Evolutionary conservation across 2,329 filamentous ascomycete species (phyloP).

Genomic region (Thielaviopsis euricoi): DNA sequence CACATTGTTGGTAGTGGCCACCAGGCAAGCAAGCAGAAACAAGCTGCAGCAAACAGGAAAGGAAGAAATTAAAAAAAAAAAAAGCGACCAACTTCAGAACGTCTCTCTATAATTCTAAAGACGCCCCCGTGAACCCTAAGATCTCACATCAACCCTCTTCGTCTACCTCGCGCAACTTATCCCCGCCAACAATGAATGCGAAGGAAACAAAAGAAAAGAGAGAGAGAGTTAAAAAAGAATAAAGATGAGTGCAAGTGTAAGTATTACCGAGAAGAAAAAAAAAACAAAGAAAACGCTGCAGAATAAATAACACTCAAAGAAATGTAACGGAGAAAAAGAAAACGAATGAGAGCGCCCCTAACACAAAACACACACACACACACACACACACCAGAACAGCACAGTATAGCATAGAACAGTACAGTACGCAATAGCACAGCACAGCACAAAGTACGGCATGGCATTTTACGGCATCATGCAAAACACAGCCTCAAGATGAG

Average conservation of each 20-base stretch:
- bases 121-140: background rate
- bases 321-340: conserved; percentile 4
- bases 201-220: background rate
- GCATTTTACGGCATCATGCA: no score
- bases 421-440: background rate
- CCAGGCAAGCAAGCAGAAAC: background rate
- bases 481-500: no score
- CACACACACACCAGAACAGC: conserved; percentile 4
- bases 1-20: background rate
- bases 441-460: no score
- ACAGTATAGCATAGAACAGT: background rate
- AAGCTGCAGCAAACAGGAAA: background rate
- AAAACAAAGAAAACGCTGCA: conserved; percentile 7
- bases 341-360: background rate
- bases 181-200: background rate
- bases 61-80: conserved; percentile 20
- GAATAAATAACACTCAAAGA: conserved; percentile 11
- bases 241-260: background rate
- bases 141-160: background rate
- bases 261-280: conserved; percentile 5
- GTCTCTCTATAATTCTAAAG: background rate
- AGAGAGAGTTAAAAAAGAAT: no score
- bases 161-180: background rate
- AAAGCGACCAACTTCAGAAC: conserved; percentile 18
- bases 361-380: no score